These are phyloP conservation scores for Aureobasidium sp. DNA, from an alignment of 2,329 filamentous ascomycete genomes.

Conservation along the genomic window DNA sequence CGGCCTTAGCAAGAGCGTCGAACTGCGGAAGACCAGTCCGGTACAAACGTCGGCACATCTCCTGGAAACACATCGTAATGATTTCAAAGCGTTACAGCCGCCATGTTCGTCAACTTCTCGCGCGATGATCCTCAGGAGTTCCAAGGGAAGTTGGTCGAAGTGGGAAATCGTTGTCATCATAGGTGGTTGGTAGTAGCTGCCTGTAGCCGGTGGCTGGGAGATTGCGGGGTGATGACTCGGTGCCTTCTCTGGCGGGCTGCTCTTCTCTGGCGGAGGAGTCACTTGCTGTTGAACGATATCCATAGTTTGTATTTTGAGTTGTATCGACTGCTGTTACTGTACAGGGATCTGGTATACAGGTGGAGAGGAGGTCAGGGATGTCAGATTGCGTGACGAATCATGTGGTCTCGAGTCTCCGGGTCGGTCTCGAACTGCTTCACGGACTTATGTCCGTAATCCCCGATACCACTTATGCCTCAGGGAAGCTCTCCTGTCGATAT, in stretches of 20 bases:
- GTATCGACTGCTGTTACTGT: not conserved
- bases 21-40: slow-evolving; percentile 1
- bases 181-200: not conserved
- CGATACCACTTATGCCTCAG: not conserved
- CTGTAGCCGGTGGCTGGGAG: slow-evolving; percentile 2
- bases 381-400: slow-evolving; percentile 10
- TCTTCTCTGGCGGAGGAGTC: slow-evolving; percentile 9
- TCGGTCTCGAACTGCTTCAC: not conserved
- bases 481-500: not conserved
- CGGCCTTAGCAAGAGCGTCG: not conserved
- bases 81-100: not conserved
- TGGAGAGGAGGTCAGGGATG: not conserved
- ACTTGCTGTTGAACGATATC: not conserved
- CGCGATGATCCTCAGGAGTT: slow-evolving; percentile 5
- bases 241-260: not conserved
- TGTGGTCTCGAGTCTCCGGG: not conserved
- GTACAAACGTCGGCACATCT: slow-evolving; percentile 3
- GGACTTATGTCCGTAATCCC: not conserved
- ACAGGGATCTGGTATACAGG: not conserved
- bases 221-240: not conserved
- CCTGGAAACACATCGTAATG: slow-evolving; percentile 13
- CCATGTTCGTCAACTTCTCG: not conserved
- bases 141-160: slow-evolving; percentile 3
- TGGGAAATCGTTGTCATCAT: not conserved
- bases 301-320: not conserved